Evolutionary conservation across 345 rosid genomes (phyloP), one percentile per base, ranked within the genome.

Genomic region (Orychophragmus violaceus): DNA sequence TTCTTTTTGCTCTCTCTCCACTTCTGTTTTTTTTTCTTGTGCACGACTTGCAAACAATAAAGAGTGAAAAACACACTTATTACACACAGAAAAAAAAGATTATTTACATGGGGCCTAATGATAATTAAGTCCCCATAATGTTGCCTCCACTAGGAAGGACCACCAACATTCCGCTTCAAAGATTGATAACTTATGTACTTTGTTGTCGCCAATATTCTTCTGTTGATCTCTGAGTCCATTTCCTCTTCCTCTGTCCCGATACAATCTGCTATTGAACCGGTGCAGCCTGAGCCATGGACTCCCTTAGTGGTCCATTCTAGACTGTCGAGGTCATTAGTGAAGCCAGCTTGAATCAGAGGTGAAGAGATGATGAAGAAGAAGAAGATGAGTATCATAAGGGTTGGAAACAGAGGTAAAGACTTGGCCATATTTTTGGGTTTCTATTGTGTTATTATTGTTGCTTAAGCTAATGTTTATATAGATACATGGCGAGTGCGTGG

Each of bases 161-260:
- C n/a, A n/a, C n/a, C n/a, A n/a, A n/a, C n/a, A n/a, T 86, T 70
- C 65, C 86, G 56, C 79, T 78, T 87, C 80, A 93, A 68, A 5
- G 94, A 87, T 1, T 50, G 83, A 24, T 85, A 90, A 81, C 97
- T 88, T 74, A 90, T 86, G 80, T 85, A 88, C 18, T 80, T 30
- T 0, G 85, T 39, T 13, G 92, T 85, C 0, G 88, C 88, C 63
- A 91, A 54, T 70, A 89, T 68, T 48, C 96, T 77, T 64, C 95
- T 75, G 64, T 12, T 85, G 71, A 84, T 82, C 79, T 86, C 96
- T 0, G 83, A 71, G 32, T 84, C 92, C 55, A 85, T 76, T 59
- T 86, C 96, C 4, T 70, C 82, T 28, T 74, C 74, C 1, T 76
- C 76, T 30, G 23, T 5, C 6, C 42, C 76, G 69, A 79, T 65